phyloP scores from a whole-genome alignment of 2,329 filamentous ascomycete genomes.

The Trichophyton schoenleinii region DNA sequence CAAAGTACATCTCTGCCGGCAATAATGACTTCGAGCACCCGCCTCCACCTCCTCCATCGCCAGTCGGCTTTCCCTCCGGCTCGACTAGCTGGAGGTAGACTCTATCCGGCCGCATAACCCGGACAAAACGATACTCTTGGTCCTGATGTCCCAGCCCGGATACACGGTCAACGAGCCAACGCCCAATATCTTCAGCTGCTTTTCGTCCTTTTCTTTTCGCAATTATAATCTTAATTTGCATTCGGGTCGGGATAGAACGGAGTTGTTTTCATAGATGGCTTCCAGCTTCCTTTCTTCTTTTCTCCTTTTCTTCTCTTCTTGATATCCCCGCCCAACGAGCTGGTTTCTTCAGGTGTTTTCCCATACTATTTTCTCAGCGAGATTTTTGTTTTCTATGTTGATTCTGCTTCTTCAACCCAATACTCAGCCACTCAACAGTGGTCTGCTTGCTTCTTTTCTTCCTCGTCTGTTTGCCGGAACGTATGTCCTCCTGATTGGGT shows the following conservation, averaged over 20 bases:
- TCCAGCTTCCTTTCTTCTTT: background rate
- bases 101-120: background rate
- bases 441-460: background rate
- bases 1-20: conserved; percentile 22
- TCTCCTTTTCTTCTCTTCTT: background rate
- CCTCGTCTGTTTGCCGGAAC: background rate
- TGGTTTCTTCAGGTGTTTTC: background rate
- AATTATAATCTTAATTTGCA: background rate
- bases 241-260: background rate
- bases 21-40: conserved; percentile 20
- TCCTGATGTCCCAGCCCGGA: background rate
- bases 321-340: background rate
- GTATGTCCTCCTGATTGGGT: background rate
- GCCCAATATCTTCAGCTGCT: background rate
- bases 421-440: background rate
- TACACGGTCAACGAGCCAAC: background rate
- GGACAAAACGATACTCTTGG: background rate
- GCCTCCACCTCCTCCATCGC: conserved; percentile 23
- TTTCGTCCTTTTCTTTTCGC: background rate
- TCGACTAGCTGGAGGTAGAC: background rate
- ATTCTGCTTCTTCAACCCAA: background rate
- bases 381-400: background rate
- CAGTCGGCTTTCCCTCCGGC: conserved; percentile 14
- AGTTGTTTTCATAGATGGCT: background rate
- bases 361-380: background rate